Conservation (phyloP, 78 protist genomes). For the Dictyostelium firmibasis region DNA sequence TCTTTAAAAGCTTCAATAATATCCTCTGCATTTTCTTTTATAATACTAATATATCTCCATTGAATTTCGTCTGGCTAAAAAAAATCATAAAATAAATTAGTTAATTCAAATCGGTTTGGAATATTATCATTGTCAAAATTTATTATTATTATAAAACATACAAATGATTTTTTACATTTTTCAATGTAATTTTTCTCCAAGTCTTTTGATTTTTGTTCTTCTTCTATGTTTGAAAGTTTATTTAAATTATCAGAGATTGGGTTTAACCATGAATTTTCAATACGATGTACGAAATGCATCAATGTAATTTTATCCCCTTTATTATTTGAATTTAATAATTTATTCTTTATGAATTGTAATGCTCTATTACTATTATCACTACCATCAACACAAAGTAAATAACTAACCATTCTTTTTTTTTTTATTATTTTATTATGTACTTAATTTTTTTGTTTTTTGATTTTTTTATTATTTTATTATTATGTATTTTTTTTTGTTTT, state of each 20-base stretch:
- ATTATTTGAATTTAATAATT: not conserved
- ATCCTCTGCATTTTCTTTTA: not conserved
- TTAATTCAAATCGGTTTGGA: no score
- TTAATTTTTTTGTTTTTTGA: not conserved
- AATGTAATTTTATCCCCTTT: constrained; percentile 3
- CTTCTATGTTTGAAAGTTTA: constrained; percentile 16
- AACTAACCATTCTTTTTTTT: not conserved
- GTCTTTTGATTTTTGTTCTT: not conserved
- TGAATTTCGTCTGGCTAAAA: not conserved
- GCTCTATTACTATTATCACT: not conserved
- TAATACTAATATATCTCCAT: not conserved
- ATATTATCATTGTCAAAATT: not conserved
- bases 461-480: not conserved
- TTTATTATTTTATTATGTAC: no score
- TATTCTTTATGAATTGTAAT: not conserved
- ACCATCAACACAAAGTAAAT: constrained; percentile 47
- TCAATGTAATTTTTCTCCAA: not conserved
- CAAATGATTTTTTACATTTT: constrained; percentile 13
- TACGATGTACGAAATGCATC: constrained; percentile 13
- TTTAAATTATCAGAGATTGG: constrained; percentile 36
- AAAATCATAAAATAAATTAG: no score
- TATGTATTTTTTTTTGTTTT: no score
- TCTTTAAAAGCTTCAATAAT: not conserved
- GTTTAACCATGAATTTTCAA: not conserved
- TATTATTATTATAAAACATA: not conserved